Evolutionary conservation across 805 yeast species (phyloP).

Genomic region (Metschnikowia rubicola): DNA sequence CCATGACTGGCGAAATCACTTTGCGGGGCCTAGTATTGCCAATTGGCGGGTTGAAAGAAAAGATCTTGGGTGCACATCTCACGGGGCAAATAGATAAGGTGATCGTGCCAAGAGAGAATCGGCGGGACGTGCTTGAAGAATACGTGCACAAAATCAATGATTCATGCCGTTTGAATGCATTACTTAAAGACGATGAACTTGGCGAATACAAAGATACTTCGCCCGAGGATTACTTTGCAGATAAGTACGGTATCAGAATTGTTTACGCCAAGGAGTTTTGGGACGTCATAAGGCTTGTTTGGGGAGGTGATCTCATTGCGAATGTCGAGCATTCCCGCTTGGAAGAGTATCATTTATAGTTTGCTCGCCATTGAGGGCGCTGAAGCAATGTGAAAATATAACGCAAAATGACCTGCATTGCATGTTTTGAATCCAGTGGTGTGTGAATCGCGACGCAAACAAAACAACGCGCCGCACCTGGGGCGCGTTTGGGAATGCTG

Average conservation of each 20-base stretch:
- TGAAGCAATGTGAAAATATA: no score
- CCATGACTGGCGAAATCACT: constrained; percentile 88
- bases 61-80: constrained; percentile 73
- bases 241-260: constrained; percentile 57
- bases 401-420: no score
- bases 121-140: constrained; percentile 64
- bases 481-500: no score
- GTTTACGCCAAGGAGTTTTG: constrained; percentile 71
- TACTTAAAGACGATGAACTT: constrained; percentile 35
- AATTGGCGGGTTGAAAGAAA: constrained; percentile 80
- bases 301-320: constrained; percentile 49
- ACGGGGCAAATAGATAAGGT: constrained; percentile 56
- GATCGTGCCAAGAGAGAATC: constrained; percentile 66
- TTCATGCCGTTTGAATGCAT: constrained; percentile 29
- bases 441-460: no score
- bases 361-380: no score
- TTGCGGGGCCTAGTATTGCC: constrained; percentile 74
- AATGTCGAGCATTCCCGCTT: constrained; percentile 16
- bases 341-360: constrained; percentile 14
- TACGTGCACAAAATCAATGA: constrained; percentile 39
- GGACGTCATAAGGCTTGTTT: constrained; percentile 70
- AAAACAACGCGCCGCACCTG: no score
- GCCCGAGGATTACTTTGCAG: constrained; percentile 48
- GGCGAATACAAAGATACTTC: constrained; percentile 32
- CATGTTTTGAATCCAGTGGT: no score